These are phyloP conservation scores for Fraxinus velutina DNA, from an alignment of 305 asterid species.

Conservation along the genomic window DNA sequence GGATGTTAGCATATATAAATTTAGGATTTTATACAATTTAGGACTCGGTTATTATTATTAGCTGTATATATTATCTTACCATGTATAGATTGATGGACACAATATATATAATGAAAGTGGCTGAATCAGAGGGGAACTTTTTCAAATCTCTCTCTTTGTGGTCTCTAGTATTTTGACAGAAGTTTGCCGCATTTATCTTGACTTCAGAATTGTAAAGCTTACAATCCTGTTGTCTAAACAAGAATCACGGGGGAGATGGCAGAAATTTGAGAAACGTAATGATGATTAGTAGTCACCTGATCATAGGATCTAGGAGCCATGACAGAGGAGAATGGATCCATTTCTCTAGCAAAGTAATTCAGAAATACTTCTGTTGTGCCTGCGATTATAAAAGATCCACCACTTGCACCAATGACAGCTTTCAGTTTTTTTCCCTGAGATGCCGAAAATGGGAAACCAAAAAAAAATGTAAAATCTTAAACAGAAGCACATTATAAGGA, in stretches of 20 bases:
- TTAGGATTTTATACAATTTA: too few relatives aligned
- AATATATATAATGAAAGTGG: too few relatives aligned
- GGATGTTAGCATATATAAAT: too few relatives aligned
- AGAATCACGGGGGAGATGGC: neutral
- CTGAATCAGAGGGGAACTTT: too few relatives aligned
- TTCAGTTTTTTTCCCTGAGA: slow-evolving; percentile 40
- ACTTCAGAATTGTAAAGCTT: neutral
- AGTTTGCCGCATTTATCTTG: neutral
- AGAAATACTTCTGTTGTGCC: slow-evolving; percentile 50
- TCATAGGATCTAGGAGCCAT: slow-evolving; percentile 64
- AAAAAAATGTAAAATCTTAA: neutral
- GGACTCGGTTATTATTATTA: too few relatives aligned
- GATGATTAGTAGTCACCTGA: slow-evolving; percentile 34
- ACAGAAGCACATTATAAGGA: neutral
- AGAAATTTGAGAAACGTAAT: neutral
- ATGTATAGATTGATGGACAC: too few relatives aligned
- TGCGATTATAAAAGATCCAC: slow-evolving; percentile 54
- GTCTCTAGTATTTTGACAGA: neutral
- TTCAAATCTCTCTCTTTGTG: too few relatives aligned
- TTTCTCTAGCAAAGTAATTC: slow-evolving; percentile 43
- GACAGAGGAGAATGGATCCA: slow-evolving; percentile 65
- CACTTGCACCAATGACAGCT: slow-evolving; percentile 65
- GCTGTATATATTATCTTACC: too few relatives aligned
- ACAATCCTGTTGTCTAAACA: neutral
- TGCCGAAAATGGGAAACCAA: neutral